These are phyloP conservation scores for Hypholoma fasciculare DNA, from an alignment of 768 basidiomycete genomes.

Conservation along the genomic window DNA sequence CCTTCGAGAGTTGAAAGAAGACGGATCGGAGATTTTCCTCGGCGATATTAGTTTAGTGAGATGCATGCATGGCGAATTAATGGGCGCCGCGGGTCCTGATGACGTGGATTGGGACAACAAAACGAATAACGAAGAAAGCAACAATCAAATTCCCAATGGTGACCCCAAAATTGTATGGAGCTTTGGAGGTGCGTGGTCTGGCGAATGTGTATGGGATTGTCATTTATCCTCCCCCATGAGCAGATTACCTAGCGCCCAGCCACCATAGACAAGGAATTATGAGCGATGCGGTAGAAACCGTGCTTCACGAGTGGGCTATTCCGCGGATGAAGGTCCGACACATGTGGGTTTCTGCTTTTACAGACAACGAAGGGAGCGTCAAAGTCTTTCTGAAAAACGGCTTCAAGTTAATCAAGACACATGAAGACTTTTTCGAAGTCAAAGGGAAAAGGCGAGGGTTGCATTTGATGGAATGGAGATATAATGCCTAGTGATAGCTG, in stretches of 20 bases:
- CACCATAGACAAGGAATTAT: slow-evolving; percentile 65
- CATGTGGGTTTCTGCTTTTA: slow-evolving; percentile 44
- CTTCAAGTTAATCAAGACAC: slow-evolving; percentile 21
- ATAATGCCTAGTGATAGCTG: not conserved
- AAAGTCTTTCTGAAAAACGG: slow-evolving; percentile 50
- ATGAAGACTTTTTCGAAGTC: slow-evolving; percentile 14
- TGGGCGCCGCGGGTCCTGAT: slow-evolving; percentile 15
- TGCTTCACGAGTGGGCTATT: slow-evolving; percentile 61
- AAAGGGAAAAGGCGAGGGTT: slow-evolving; percentile 23
- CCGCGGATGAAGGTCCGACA: slow-evolving; percentile 60
- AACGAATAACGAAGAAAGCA: slow-evolving; percentile 30
- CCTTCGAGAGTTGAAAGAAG: slow-evolving; percentile 54
- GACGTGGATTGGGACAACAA: slow-evolving; percentile 36
- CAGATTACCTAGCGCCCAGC: slow-evolving; percentile 1
- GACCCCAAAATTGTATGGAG: slow-evolving; percentile 61
- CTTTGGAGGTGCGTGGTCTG: slow-evolving; percentile 49
- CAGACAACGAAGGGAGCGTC: slow-evolving; percentile 58
- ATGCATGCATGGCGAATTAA: slow-evolving; percentile 21
- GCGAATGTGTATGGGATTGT: not conserved
- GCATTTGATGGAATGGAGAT: slow-evolving; percentile 30
- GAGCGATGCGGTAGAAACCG: slow-evolving; percentile 57
- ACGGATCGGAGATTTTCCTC: slow-evolving; percentile 56
- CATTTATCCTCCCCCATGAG: not conserved
- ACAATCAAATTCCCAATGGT: slow-evolving; percentile 44
- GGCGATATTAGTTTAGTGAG: slow-evolving; percentile 45